A percentile compares a stretch with the other conserved stretches of the same genome.
These are phyloP conservation scores for Pseudonitzschia pungens DNA, from an alignment of 108 stramenopile species.

Conservation along the genomic window DNA sequence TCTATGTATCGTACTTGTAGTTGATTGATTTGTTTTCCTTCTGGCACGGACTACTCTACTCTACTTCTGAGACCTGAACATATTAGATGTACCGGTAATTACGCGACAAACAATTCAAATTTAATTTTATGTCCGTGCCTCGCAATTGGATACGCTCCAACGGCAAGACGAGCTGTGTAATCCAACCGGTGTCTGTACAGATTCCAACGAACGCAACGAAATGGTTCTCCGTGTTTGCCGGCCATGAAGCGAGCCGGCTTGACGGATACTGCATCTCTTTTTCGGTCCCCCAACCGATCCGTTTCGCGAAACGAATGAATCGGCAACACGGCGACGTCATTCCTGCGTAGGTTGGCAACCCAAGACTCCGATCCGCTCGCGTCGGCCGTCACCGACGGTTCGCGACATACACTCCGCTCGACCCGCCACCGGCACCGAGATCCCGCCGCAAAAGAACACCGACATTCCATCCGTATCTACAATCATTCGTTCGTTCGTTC, in stretches of 20 bases:
- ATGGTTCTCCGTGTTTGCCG: constrained; percentile 27
- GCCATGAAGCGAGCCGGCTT: constrained; percentile 38
- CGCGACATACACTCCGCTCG: constrained; percentile 5
- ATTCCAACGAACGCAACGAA: constrained; percentile 26
- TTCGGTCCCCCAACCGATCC: constrained; percentile 10
- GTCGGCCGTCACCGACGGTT: constrained; percentile 24
- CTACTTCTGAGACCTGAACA: no score
- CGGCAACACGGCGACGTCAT: constrained; percentile 26
- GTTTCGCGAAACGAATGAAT: constrained; percentile 10
- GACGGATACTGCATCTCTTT: constrained; percentile 32
- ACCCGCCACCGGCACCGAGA: neutral
- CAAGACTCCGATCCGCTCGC: constrained; percentile 5
- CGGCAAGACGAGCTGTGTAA: neutral
- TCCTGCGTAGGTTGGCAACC: constrained; percentile 21
- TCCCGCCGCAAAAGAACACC: constrained; percentile 7
- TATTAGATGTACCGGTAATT: no score
- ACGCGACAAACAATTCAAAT: no score
- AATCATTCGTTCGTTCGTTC: neutral
- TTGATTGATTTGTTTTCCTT: no score
- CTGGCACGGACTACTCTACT: no score
- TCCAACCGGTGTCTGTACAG: constrained; percentile 12
- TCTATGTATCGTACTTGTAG: no score
- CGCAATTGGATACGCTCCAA: neutral
- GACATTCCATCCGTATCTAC: neutral
- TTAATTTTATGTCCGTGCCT: no score